A percentile compares a stretch with the other conserved stretches of the same genome.
These are phyloP conservation scores for Pugionium dolabratum DNA, from an alignment of 345 rosid genomes.

Conservation along the genomic window DNA sequence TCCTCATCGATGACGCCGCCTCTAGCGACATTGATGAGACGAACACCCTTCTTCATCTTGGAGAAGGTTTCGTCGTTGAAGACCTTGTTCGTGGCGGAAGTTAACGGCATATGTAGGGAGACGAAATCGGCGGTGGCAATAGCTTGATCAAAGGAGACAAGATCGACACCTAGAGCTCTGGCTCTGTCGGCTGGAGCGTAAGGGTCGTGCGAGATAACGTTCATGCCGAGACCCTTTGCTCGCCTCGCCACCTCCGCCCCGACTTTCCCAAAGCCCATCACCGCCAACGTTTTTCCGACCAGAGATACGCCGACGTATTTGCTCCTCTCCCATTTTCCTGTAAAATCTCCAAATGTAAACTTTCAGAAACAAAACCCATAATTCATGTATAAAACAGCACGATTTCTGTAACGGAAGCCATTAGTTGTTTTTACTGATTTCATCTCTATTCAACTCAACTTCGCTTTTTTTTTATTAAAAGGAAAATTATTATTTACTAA, in stretches of 20 bases:
- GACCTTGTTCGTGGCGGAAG: constrained; percentile 56
- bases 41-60: constrained; percentile 76
- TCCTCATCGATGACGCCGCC: constrained; percentile 92
- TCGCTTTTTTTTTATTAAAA: too few relatives aligned
- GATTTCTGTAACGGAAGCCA: too few relatives aligned
- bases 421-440: too few relatives aligned
- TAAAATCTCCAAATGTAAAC: not conserved
- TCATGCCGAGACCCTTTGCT: constrained; percentile 86
- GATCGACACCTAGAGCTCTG: constrained; percentile 72
- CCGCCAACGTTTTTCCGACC: constrained; percentile 77
- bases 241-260: constrained; percentile 87
- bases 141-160: constrained; percentile 78
- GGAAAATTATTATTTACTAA: too few relatives aligned
- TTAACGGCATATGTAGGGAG: constrained; percentile 84
- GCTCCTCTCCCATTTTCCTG: constrained; percentile 84
- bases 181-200: constrained; percentile 84
- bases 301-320: constrained; percentile 81
- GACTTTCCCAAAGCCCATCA: constrained; percentile 91
- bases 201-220: constrained; percentile 81
- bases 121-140: constrained; percentile 70
- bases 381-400: too few relatives aligned
- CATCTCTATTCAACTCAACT: too few relatives aligned
- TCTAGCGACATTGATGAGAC: constrained; percentile 80
- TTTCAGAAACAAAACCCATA: not conserved
- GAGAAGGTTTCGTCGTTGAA: constrained; percentile 68